Conservation (phyloP, 352 stramenopile species). For the Nothophytophthora sp. region DNA sequence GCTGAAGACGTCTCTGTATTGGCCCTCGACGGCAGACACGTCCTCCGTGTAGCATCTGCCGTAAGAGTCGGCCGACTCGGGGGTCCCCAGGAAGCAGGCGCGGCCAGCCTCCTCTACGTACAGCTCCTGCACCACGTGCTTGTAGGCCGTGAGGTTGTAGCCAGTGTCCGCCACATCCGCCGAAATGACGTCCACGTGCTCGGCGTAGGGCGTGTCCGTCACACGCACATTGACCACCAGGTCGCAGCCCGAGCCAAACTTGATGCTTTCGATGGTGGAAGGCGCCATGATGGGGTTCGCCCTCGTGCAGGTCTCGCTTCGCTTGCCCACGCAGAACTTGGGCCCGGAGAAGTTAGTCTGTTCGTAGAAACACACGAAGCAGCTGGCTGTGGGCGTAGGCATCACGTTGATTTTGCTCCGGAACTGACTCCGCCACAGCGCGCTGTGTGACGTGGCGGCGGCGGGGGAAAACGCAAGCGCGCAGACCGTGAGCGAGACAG, state of each 20-base stretch:
- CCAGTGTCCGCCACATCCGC: constrained; percentile 32
- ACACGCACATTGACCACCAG: constrained; percentile 44
- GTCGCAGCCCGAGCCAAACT: constrained; percentile 37
- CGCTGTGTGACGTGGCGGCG: constrained; percentile 5
- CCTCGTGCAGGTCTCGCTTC: constrained; percentile 18
- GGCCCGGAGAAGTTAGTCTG: constrained; percentile 28
- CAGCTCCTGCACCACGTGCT: constrained; percentile 36
- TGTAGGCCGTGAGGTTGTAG: constrained; percentile 24
- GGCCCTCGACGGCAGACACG: constrained; percentile 20
- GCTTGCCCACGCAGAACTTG: constrained; percentile 39
- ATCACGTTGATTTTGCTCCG: constrained; percentile 27
- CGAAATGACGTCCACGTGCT: constrained; percentile 33
- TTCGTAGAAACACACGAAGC: constrained; percentile 51
- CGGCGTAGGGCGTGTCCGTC: constrained; percentile 32
- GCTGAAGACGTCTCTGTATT: constrained; percentile 33
- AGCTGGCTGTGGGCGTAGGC: constrained; percentile 13
- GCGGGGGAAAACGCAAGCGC: no score
- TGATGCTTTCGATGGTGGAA: constrained; percentile 43
- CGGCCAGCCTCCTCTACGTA: constrained; percentile 49
- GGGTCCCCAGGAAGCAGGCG: constrained; percentile 35
- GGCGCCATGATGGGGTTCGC: constrained; percentile 36
- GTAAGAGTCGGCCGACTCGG: constrained; percentile 12
- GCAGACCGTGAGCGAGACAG: constrained; percentile 6
- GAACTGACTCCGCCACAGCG: constrained; percentile 25
- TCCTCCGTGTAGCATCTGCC: constrained; percentile 39